Percentiles rank a stretch among this genome's conserved stretches.
Evolutionary conservation across 768 basidiomycete species (phyloP).

Genomic region (Terana coerulea): DNA sequence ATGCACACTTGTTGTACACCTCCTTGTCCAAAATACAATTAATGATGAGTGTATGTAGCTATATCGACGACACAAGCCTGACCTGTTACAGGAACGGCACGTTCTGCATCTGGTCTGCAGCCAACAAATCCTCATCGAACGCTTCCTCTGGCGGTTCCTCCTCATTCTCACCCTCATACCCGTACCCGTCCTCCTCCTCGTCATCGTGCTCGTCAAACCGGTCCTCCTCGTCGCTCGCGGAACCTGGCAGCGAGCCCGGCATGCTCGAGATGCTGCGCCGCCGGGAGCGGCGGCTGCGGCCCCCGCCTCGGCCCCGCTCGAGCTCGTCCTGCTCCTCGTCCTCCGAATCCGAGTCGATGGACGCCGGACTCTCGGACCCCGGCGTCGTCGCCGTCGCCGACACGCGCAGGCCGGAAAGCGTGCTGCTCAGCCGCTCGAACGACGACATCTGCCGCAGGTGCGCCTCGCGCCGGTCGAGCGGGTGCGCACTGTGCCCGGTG

Average conservation of each 20-base stretch:
- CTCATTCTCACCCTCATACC: slow-evolving; percentile 41
- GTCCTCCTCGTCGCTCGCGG: slow-evolving; percentile 40
- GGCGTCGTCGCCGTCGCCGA: slow-evolving; percentile 45
- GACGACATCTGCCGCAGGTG: slow-evolving; percentile 73
- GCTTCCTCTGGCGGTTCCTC: slow-evolving; percentile 67
- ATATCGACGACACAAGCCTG: too few species aligned
- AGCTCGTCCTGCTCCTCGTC: slow-evolving; percentile 33
- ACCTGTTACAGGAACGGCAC: slow-evolving; percentile 67
- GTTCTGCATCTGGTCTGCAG: slow-evolving; percentile 80
- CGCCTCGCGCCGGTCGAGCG: slow-evolving; percentile 23
- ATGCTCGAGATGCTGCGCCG: slow-evolving; percentile 76
- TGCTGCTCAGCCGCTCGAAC: slow-evolving; percentile 64
- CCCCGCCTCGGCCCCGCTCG: slow-evolving; percentile 29
- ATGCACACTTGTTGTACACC: too few species aligned
- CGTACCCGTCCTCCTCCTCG: slow-evolving; percentile 32
- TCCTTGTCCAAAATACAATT: too few species aligned
- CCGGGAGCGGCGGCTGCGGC: slow-evolving; percentile 40
- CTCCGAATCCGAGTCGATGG: slow-evolving; percentile 46
- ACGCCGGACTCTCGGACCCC: slow-evolving; percentile 48
- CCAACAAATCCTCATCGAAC: slow-evolving; percentile 77
- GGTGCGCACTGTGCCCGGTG: too few species aligned
- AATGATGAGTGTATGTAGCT: too few species aligned
- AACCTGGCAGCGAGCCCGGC: slow-evolving; percentile 69
- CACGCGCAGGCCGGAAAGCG: slow-evolving; percentile 46
- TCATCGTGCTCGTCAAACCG: slow-evolving; percentile 53